Evolutionary conservation across 2,329 filamentous ascomycete genomes (phyloP).

Genomic region (Colletotrichum musae): DNA sequence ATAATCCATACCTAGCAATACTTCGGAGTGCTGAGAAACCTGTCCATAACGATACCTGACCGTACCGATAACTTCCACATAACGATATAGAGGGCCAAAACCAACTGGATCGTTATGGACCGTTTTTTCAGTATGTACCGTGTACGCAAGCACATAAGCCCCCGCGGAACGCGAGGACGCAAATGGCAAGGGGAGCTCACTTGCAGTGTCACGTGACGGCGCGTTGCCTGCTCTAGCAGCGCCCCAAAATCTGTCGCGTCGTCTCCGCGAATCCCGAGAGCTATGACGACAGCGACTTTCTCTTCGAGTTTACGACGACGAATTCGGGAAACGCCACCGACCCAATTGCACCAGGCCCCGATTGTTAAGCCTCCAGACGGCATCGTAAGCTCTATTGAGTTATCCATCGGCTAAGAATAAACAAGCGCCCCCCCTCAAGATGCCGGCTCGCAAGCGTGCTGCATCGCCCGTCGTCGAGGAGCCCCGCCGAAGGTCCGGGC

Average conservation of each 20-base stretch:
- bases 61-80: no score
- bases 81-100: no score
- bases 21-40: no score
- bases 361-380: background rate
- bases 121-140: no score
- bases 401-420: no score
- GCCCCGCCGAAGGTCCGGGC: constrained; percentile 62
- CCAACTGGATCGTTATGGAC: no score
- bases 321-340: background rate
- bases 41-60: no score
- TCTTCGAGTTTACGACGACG: background rate
- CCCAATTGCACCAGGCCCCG: background rate
- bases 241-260: constrained; percentile 32
- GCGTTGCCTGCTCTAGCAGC: constrained; percentile 9
- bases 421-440: constrained; percentile 38
- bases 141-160: no score
- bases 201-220: constrained; percentile 28
- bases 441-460: constrained; percentile 58
- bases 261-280: background rate
- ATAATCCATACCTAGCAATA: no score
- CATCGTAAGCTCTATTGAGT: no score
- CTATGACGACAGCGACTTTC: constrained; percentile 31
- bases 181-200: background rate
- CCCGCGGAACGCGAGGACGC: background rate
- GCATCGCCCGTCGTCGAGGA: constrained; percentile 48